phyloP scores from a whole-genome alignment of 2,329 filamentous ascomycete genomes.

The Beauveria rudraprayagi region DNA sequence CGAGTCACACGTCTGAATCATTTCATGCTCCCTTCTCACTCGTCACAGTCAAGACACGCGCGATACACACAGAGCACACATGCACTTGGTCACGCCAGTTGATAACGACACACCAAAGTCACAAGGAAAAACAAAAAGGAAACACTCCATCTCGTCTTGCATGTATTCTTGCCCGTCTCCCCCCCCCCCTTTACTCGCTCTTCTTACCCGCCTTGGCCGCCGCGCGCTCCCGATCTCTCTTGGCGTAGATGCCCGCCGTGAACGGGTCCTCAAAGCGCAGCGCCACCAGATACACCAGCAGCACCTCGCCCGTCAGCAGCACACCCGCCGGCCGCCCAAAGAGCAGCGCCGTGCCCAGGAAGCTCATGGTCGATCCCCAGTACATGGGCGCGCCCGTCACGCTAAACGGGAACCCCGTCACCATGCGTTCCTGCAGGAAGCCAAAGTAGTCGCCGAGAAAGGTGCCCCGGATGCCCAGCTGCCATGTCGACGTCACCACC shows the following conservation, averaged over 20 bases:
- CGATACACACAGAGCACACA: neutral
- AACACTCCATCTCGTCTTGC: neutral
- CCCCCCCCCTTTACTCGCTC: slow-evolving; percentile 30
- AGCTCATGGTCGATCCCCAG: slow-evolving; percentile 85
- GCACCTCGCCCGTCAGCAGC: slow-evolving; percentile 65
- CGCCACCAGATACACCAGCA: slow-evolving; percentile 71
- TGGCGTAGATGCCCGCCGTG: slow-evolving; percentile 85
- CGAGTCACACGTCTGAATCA: neutral
- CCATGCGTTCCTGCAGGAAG: slow-evolving; percentile 91
- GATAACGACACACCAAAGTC: slow-evolving; percentile 10
- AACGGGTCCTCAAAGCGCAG: slow-evolving; percentile 89
- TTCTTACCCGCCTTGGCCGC: slow-evolving; percentile 42
- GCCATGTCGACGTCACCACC: slow-evolving; percentile 84
- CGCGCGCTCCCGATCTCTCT: slow-evolving; percentile 58
- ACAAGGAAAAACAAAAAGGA: neutral
- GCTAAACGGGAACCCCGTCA: slow-evolving; percentile 94
- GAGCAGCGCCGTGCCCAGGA: slow-evolving; percentile 77
- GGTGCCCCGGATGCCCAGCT: slow-evolving; percentile 86
- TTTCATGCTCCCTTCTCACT: neutral
- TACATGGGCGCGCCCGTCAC: slow-evolving; percentile 92
- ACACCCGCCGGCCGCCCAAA: slow-evolving; percentile 84
- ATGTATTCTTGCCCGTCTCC: neutral
- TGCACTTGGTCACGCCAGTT: slow-evolving; percentile 9
- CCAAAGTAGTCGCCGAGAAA: slow-evolving; percentile 98
- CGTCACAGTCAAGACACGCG: slow-evolving; percentile 5